Evolutionary conservation across 768 basidiomycete species (phyloP).

Genomic region (Termitomyces sp.): DNA sequence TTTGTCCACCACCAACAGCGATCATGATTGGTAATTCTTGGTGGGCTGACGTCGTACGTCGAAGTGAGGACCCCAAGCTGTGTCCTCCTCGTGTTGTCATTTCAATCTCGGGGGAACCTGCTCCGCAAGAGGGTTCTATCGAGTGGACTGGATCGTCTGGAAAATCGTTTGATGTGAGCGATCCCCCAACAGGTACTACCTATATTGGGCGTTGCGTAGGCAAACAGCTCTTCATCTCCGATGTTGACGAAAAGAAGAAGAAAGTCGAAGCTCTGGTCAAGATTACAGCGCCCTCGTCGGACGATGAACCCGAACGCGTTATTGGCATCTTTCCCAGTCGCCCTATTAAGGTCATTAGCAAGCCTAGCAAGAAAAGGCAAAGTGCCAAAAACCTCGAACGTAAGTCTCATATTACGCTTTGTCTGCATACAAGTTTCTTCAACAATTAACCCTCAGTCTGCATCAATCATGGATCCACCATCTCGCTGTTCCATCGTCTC

Average conservation of each 20-base stretch:
- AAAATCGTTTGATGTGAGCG: slow-evolving; percentile 75
- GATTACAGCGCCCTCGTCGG: slow-evolving; percentile 73
- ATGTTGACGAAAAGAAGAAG: slow-evolving; percentile 93
- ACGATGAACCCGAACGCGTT: slow-evolving; percentile 76
- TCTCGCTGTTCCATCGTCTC: slow-evolving; percentile 93
- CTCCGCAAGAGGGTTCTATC: slow-evolving; percentile 77
- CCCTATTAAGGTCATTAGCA: slow-evolving; percentile 98
- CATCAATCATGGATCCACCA: slow-evolving; percentile 93
- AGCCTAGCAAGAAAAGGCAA: slow-evolving; percentile 95
- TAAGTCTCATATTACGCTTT: slow-evolving; percentile 36
- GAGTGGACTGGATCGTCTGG: slow-evolving; percentile 87
- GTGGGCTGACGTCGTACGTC: slow-evolving; percentile 80
- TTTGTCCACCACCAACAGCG: slow-evolving; percentile 91
- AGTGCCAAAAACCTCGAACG: slow-evolving; percentile 90
- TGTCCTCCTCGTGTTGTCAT: slow-evolving; percentile 80
- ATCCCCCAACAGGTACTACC: slow-evolving; percentile 76
- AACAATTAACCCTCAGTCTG: slow-evolving; percentile 51
- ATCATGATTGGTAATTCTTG: slow-evolving; percentile 92
- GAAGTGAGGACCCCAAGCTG: slow-evolving; percentile 69
- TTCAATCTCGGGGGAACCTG: slow-evolving; percentile 87
- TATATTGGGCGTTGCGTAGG: slow-evolving; percentile 92
- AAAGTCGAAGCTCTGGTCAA: slow-evolving; percentile 92
- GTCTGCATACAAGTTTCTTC: slow-evolving; percentile 5
- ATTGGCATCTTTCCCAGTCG: slow-evolving; percentile 89
- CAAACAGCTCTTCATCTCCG: slow-evolving; percentile 92